Base-by-base conservation (phyloP, 2,329 filamentous ascomycete genomes). In the Scedosporium apiospermum region DNA sequence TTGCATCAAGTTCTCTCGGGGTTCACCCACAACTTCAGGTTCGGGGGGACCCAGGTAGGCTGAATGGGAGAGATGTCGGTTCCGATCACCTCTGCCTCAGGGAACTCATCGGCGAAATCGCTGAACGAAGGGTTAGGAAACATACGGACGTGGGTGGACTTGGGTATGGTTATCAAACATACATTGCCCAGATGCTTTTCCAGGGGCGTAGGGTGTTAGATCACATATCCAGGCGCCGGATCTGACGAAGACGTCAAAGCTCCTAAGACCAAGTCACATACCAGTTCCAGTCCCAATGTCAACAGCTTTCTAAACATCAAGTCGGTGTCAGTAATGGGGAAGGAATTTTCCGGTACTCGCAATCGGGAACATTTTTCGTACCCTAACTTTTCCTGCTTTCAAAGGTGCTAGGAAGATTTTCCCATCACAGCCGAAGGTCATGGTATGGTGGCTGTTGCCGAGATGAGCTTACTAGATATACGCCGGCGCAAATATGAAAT, bases 41-140 rank as follows among this genome's bases (percentile, higher is more conserved):
- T 75, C 3, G 74, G 73, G 0, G 74, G 71, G 0, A 86, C 78
- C 73, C 81, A 81, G 41, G 71, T 72, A 0, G 82, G 82, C 67
- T 85, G 82, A 9, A 84, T 82, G 1, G 82, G 81, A 6, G 79
- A 82, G 14, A 85, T 76, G 67, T 86, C 82, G 1, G 80, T 82
- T 44, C 82, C 83, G 41, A 77, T 74, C 1, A 72, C 78, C 71
- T 69, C 74, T 61, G 69, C 77, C 63, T 74, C 67, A 9, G 80
- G 79, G 49, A 77, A 79, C 2, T 76, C 64, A 61, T 81, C 69
- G 65, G 75, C 70, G 60, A 75, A 70, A 64, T 84, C 83, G 61
- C 86, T 85, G 0, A n/a, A 34, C 6, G 12, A 27, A 14, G 18
- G 51, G 23, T 61, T 46, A 60, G 41, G 3, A 7, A 7, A 12